A percentile compares a stretch with the other conserved stretches of the same genome.
Evolutionary conservation across 805 yeast genomes (phyloP).

Genomic region (Kuraishia capsulata): DNA sequence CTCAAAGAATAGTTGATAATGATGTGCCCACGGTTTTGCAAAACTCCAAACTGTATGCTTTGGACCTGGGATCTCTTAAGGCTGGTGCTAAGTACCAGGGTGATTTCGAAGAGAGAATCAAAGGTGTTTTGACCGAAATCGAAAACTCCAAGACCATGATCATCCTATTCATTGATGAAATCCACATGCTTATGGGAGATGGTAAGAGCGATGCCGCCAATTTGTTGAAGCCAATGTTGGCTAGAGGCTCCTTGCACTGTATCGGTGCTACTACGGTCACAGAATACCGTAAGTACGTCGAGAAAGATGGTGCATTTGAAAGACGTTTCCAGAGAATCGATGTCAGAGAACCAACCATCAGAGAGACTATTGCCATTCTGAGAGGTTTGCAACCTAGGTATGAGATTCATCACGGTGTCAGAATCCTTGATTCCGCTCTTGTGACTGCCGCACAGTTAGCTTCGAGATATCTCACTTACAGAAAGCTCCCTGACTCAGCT

Average conservation of each 20-base stretch:
- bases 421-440: constrained; percentile 88
- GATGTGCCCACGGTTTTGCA: constrained; percentile 89
- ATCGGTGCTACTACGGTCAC: constrained; percentile 97
- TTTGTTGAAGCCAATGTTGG: constrained; percentile 91
- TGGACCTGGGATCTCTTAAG: constrained; percentile 92
- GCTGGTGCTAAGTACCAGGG: constrained; percentile 99
- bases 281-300: constrained; percentile 86
- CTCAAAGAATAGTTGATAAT: constrained; percentile 90
- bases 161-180: constrained; percentile 91
- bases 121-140: constrained; percentile 92
- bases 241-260: constrained; percentile 93
- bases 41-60: constrained; percentile 71
- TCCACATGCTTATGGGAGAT: constrained; percentile 99
- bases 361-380: constrained; percentile 90
- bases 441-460: constrained; percentile 94
- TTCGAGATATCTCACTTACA: constrained; percentile 85
- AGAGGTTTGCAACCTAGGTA: constrained; percentile 94
- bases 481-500: constrained; percentile 95
- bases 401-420: constrained; percentile 96
- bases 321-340: constrained; percentile 97
- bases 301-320: constrained; percentile 98
- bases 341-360: constrained; percentile 86
- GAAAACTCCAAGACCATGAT: constrained; percentile 82
- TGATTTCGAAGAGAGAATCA: constrained; percentile 95
- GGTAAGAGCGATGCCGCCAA: constrained; percentile 98